phyloP scores from a whole-genome alignment of 2,329 filamentous ascomycete species.

The Aspergillus sp. region DNA sequence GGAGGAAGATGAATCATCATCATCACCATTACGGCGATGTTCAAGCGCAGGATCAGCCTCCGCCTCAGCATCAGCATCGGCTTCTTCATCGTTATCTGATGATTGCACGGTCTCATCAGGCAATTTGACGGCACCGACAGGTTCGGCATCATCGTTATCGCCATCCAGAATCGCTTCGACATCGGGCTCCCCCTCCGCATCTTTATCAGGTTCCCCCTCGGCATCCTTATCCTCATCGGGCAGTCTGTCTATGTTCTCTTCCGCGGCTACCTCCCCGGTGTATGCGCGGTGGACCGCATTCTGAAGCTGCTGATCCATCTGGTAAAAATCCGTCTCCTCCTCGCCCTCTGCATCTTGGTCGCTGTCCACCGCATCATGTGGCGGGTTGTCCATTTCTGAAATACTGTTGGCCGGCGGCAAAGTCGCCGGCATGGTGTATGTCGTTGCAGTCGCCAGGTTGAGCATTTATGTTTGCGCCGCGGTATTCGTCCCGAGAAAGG shows the following conservation, averaged over 20 bases:
- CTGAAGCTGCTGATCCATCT: constrained; percentile 33
- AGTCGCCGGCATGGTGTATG: constrained; percentile 35
- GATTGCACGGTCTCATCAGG: constrained; percentile 20
- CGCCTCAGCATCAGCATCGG: constrained; percentile 28
- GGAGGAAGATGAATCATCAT: constrained; percentile 28
- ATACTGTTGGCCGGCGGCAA: constrained; percentile 33
- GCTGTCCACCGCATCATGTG: constrained; percentile 30
- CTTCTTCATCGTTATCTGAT: constrained; percentile 32
- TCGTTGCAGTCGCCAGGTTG: constrained; percentile 32
- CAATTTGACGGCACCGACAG: constrained; percentile 31
- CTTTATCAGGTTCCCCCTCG: constrained; percentile 18
- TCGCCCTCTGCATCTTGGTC: constrained; percentile 40
- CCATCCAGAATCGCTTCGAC: constrained; percentile 19
- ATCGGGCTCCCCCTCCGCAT: constrained; percentile 20
- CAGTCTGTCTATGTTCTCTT: constrained; percentile 22
- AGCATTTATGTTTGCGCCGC: constrained; percentile 6
- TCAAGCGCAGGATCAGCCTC: constrained; percentile 38
- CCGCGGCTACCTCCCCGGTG: constrained; percentile 22
- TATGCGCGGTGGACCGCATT: constrained; percentile 31
- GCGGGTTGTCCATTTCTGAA: constrained; percentile 21
- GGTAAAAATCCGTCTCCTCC: constrained; percentile 35
- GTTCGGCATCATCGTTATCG: constrained; percentile 39
- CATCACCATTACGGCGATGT: constrained; percentile 32
- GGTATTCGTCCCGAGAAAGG: constrained; percentile 3
- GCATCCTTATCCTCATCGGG: no score